Conservation (phyloP, 1,284 basidiomycete species). For the Leccinum griseonigrum region DNA sequence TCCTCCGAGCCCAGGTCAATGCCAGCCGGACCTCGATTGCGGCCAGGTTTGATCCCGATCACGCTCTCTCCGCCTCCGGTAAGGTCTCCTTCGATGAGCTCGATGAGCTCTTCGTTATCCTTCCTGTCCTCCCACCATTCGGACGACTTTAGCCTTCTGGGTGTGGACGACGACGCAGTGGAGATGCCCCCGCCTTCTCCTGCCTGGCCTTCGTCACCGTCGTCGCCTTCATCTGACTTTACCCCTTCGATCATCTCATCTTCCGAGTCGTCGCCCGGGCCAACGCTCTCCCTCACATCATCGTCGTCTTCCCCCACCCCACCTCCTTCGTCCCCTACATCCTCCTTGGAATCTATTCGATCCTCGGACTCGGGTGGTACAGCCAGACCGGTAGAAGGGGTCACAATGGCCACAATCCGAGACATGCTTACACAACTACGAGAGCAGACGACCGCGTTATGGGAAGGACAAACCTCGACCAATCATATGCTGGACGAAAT, state of each 20-base stretch:
- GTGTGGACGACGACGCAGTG: conserved; percentile 32
- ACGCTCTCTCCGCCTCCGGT: conserved; percentile 41
- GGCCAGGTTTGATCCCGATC: conserved; percentile 21
- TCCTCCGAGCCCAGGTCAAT: conserved; percentile 23
- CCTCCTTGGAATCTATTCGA: conserved; percentile 16
- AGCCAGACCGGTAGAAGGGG: conserved; percentile 36
- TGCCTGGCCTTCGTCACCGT: conserved; percentile 31
- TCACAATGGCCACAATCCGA: conserved; percentile 40
- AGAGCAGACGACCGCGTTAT: conserved; percentile 49
- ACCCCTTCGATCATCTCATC: conserved; percentile 34
- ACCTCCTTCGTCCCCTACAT: conserved; percentile 35
- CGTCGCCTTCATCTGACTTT: conserved; percentile 34
- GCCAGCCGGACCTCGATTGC: conserved; percentile 28
- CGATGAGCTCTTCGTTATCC: conserved; percentile 50
- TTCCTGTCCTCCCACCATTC: conserved; percentile 76
- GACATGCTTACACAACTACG: conserved; percentile 49
- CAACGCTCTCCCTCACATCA: conserved; percentile 32
- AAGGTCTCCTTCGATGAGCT: conserved; percentile 47
- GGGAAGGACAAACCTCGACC: conserved; percentile 56
- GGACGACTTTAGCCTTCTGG: conserved; percentile 55
- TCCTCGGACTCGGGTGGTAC: conserved; percentile 44
- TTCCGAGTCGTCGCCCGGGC: conserved; percentile 31
- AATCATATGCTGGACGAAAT: conserved; percentile 50
- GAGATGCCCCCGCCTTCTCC: conserved; percentile 25
- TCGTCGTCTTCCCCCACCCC: conserved; percentile 34